Conservation (phyloP, 169 alveolate genomes). For the Eimeria falciformis region DNA sequence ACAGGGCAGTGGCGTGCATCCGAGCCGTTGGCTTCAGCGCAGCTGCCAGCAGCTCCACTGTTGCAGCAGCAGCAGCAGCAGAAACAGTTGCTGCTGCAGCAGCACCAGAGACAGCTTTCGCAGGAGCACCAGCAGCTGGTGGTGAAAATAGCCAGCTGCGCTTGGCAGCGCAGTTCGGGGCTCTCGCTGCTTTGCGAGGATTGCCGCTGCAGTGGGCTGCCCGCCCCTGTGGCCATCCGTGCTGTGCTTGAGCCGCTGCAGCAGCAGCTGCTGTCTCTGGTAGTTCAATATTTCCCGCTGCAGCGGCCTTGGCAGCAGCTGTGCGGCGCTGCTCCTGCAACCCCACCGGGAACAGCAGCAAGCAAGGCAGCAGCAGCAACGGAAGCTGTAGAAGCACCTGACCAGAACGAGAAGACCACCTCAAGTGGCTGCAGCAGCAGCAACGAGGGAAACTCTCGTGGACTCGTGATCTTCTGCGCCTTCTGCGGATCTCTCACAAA, state of each 20-base stretch:
- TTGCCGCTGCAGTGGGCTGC: conserved; percentile 40
- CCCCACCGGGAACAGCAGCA: conserved; percentile 22
- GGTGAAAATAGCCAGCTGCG: conserved; percentile 3
- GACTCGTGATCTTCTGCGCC: conserved; percentile 50
- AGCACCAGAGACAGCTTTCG: conserved; percentile 48
- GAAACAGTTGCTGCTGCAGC: not conserved
- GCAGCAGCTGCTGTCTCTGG: conserved; percentile 34
- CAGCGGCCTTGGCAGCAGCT: conserved; percentile 27
- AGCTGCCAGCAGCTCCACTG: not conserved
- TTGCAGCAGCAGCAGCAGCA: conserved; percentile 30
- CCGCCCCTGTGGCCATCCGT: conserved; percentile 30
- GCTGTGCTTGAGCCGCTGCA: conserved; percentile 62
- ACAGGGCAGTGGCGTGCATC: conserved; percentile 8
- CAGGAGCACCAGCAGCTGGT: conserved; percentile 47
- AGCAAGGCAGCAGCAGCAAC: not conserved
- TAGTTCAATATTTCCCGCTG: not conserved
- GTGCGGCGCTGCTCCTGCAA: conserved; percentile 10
- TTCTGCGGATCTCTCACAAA: conserved; percentile 34
- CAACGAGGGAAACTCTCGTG: conserved; percentile 4
- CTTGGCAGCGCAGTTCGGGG: conserved; percentile 9
- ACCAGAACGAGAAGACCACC: not conserved
- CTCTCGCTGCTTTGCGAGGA: conserved; percentile 32
- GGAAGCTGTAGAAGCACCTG: conserved; percentile 15
- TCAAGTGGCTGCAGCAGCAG: not conserved
- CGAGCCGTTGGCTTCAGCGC: not conserved